These are phyloP conservation scores for Cardamine occulta DNA, from an alignment of 345 rosid genomes.

Conservation along the genomic window DNA sequence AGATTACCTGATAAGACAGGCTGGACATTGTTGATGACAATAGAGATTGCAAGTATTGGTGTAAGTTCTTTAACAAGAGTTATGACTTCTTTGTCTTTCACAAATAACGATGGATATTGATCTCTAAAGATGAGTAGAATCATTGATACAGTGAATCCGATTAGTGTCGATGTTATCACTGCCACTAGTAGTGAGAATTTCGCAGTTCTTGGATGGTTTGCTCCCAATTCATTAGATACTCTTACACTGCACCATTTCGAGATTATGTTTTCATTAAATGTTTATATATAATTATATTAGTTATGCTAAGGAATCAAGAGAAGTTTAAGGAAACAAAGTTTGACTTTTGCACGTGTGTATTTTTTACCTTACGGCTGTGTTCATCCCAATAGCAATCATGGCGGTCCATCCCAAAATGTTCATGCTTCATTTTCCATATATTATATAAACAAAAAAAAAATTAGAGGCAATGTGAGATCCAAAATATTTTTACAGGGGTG, in stretches of 20 bases:
- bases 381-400: conserved; percentile 82
- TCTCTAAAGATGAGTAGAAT: conserved; percentile 51
- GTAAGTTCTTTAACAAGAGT: conserved; percentile 67
- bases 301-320: background rate
- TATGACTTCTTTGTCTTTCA: conserved; percentile 54
- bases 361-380: conserved; percentile 75
- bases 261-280: conserved; percentile 7
- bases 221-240: conserved; percentile 86
- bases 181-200: conserved; percentile 74
- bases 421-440: conserved; percentile 45
- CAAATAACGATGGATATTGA: conserved; percentile 66
- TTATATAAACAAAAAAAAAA: background rate
- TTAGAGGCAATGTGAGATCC: background rate
- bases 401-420: conserved; percentile 87
- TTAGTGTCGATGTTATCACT: conserved; percentile 53
- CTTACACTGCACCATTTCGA: conserved; percentile 60
- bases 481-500: background rate
- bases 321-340: background rate
- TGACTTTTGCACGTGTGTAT: background rate
- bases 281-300: background rate
- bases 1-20: conserved; percentile 89
- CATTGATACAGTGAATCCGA: conserved; percentile 55
- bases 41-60: conserved; percentile 68
- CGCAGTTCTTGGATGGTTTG: conserved; percentile 71
- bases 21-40: conserved; percentile 70